Conservation (phyloP, 1,284 basidiomycete genomes). For the Lentinus polychrous region DNA sequence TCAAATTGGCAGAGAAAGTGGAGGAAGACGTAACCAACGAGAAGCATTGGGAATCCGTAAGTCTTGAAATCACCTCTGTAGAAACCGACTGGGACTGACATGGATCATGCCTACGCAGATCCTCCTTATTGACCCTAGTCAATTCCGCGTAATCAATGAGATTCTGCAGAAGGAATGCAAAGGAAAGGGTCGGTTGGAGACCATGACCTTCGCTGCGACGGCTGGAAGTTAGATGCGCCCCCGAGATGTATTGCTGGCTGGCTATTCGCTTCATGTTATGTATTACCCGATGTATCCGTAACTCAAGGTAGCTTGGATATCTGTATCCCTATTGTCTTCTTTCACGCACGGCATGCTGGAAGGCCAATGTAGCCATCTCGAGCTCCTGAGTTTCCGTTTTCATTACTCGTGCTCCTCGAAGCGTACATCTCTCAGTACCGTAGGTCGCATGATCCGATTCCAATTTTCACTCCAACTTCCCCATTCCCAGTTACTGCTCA, state of each 20-base stretch:
- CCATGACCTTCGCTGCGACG: constrained; percentile 66
- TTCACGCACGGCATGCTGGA: too few species aligned
- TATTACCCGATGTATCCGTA: not conserved
- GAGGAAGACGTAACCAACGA: constrained; percentile 76
- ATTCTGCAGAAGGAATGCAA: constrained; percentile 88
- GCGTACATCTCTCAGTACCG: constrained; percentile 45
- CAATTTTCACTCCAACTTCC: constrained; percentile 83
- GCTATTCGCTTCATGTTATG: not conserved
- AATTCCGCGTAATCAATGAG: constrained; percentile 87
- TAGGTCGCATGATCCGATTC: constrained; percentile 58
- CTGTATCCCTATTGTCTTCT: not conserved
- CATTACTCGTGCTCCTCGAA: too few species aligned
- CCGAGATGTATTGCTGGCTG: not conserved
- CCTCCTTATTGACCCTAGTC: constrained; percentile 87
- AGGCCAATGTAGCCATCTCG: too few species aligned
- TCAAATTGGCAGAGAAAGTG: constrained; percentile 73
- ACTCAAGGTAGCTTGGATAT: not conserved
- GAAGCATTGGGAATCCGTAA: constrained; percentile 85
- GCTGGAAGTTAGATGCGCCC: constrained; percentile 21
- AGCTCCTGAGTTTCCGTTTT: too few species aligned
- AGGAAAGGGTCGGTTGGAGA: constrained; percentile 79
- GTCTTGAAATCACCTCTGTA: constrained; percentile 20
- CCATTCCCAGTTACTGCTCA: constrained; percentile 46
- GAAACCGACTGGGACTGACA: not conserved
- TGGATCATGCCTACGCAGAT: constrained; percentile 42